A percentile compares a stretch with the other conserved stretches of the same genome.
Conservation (phyloP, 2,329 filamentous ascomycete species). For the Xylariaceae sp. region DNA sequence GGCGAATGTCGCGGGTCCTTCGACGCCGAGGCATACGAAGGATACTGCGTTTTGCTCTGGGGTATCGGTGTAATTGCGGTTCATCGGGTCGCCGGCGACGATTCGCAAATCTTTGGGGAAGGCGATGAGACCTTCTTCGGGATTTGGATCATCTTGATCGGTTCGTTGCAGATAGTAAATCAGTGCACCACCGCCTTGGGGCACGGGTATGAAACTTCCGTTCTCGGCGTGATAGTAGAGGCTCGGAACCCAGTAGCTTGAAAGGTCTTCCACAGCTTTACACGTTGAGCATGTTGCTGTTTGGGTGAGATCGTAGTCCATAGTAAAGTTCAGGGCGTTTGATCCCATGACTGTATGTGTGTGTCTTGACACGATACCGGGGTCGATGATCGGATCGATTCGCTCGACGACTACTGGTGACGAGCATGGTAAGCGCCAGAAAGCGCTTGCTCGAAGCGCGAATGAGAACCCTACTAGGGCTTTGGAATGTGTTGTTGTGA, state of each 20-base stretch:
- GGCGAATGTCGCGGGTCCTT: slow-evolving; percentile 44
- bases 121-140: slow-evolving; percentile 49
- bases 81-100: slow-evolving; percentile 57
- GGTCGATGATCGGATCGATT: slow-evolving; percentile 58
- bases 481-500: slow-evolving; percentile 6
- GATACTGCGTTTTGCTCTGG: slow-evolving; percentile 50
- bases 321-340: slow-evolving; percentile 55
- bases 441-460: slow-evolving; percentile 17
- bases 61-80: slow-evolving; percentile 46
- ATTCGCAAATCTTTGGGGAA: slow-evolving; percentile 65
- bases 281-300: slow-evolving; percentile 63
- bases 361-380: slow-evolving; percentile 53
- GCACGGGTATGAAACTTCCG: slow-evolving; percentile 54
- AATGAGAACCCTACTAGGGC: slow-evolving; percentile 14
- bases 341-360: slow-evolving; percentile 63
- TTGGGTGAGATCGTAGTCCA: slow-evolving; percentile 52
- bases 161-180: slow-evolving; percentile 55
- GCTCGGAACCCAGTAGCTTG: slow-evolving; percentile 67
- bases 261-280: slow-evolving; percentile 58
- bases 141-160: slow-evolving; percentile 36
- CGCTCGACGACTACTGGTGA: slow-evolving; percentile 38
- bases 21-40: slow-evolving; percentile 52
- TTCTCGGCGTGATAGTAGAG: slow-evolving; percentile 51
- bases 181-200: slow-evolving; percentile 39
- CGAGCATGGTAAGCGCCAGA: slow-evolving; percentile 26